phyloP scores from a whole-genome alignment of 1,284 basidiomycete genomes.

The Papiliotrema nemorosa region DNA sequence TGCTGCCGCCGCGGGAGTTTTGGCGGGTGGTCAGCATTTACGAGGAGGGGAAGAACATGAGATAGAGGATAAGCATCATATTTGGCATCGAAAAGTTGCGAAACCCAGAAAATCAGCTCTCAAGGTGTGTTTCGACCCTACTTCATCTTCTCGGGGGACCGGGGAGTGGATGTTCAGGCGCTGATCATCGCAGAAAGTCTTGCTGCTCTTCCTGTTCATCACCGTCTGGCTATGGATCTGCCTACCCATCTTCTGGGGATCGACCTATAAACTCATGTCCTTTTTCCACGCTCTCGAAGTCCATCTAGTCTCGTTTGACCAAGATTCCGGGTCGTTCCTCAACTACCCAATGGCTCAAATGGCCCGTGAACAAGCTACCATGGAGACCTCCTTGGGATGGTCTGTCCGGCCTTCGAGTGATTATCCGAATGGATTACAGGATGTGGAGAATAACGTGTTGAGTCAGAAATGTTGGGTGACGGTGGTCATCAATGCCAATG shows the following conservation, averaged over 20 bases:
- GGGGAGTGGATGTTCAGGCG: too few relatives aligned
- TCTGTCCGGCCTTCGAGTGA: slow-evolving; percentile 19
- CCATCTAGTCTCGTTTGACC: slow-evolving; percentile 33
- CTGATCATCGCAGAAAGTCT: slow-evolving; percentile 13
- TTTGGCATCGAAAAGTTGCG: slow-evolving; percentile 11
- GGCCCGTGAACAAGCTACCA: slow-evolving; percentile 9
- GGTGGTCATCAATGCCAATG: slow-evolving; percentile 39
- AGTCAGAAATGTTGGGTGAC: slow-evolving; percentile 35
- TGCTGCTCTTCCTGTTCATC: slow-evolving; percentile 20
- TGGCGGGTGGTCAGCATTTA: slow-evolving; percentile 7
- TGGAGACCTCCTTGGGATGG: slow-evolving; percentile 23
- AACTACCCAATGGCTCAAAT: slow-evolving; percentile 17
- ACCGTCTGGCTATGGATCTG: slow-evolving; percentile 35
- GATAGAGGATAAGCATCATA: slow-evolving; percentile 15
- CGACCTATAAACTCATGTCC: slow-evolving; percentile 26
- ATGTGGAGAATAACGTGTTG: slow-evolving; percentile 26
- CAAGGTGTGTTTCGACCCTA: slow-evolving; percentile 10
- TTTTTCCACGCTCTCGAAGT: slow-evolving; percentile 27
- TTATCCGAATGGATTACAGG: slow-evolving; percentile 30
- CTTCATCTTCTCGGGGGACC: background rate
- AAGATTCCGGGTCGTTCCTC: slow-evolving; percentile 14
- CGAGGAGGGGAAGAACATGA: slow-evolving; percentile 10
- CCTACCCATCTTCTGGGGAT: slow-evolving; percentile 44
- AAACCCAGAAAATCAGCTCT: slow-evolving; percentile 11
- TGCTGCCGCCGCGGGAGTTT: slow-evolving; percentile 6